Conservation (phyloP, 208 protist genomes). For the Endotrypanum monterogeii region DNA sequence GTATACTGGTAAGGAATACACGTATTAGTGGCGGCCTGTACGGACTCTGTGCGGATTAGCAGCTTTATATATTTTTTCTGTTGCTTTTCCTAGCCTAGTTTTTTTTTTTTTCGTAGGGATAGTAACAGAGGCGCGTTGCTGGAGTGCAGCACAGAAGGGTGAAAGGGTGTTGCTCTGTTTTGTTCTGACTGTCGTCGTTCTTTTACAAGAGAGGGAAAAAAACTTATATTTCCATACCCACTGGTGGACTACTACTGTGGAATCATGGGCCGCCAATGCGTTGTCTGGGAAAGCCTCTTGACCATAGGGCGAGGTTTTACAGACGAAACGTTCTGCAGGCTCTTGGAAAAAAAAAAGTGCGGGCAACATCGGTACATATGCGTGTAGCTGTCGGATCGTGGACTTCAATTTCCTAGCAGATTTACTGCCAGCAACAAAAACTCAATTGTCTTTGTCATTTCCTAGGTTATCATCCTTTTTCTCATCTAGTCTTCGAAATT, state of each 20-base stretch:
- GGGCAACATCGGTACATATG: neutral
- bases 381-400: neutral
- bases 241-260: neutral
- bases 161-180: neutral
- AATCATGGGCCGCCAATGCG: neutral
- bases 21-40: conserved; percentile 53
- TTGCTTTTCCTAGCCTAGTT: neutral
- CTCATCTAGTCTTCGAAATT: neutral
- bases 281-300: neutral
- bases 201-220: neutral
- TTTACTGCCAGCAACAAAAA: too few species aligned
- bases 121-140: neutral
- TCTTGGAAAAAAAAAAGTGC: neutral
- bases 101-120: neutral
- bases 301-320: neutral
- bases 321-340: neutral
- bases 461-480: neutral
- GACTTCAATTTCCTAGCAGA: neutral
- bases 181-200: neutral
- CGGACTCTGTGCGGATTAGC: neutral
- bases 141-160: neutral
- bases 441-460: neutral
- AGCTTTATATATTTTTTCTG: conserved; percentile 21
- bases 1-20: conserved; percentile 88
- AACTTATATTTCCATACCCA: neutral